Evolutionary conservation across 352 stramenopile species (phyloP), one percentile per base, ranked within the genome.

Genomic region (Pythium inflatum): DNA sequence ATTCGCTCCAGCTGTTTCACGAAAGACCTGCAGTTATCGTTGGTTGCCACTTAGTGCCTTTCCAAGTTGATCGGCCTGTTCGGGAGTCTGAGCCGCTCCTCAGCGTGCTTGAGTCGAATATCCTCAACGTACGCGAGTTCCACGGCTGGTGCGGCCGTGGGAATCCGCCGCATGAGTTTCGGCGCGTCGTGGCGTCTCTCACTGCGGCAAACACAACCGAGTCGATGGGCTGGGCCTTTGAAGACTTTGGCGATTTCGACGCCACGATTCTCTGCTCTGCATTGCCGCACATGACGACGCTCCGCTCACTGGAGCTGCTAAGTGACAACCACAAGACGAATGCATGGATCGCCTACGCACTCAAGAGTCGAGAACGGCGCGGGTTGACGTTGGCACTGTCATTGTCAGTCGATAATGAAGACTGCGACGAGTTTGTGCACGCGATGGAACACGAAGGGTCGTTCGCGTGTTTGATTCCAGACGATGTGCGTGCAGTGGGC

Each of bases 381-480:
- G 48, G 45, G 0, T 31, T 53, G 45, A 24, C 28, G 24, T 12
- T 53, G 22, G 2, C 22, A 4, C 3, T 53, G 2, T 46, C 40
- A 5, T 2, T 20, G 7, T 14, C 9, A 27, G 28, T n/a, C 24
- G 12, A 53, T 25, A 7, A 27, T 5, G 22, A 30, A 30, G 45
- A 8, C 14, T 53, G 9, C 18, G 24, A 6, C 12, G 24, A 7
- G 12, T 54, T 54, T 33, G 25, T 22, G 2, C 25, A 27, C 4
- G 25, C 46, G 24, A 54, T 54, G 46, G 16, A 54, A 3, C 5
- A 33, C 25, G 25, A 54, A 30, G 24, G 22, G 11, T 36, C 46
- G 11, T 54, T 54, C 22, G 46, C 46, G 25, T 54, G 24, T 34
- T 54, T 54, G 46, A 54, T 54, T 16, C 46, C 46, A 9, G 46